Conservation (phyloP, 2,329 filamentous ascomycete species). For the Blumeriella jaapii region DNA sequence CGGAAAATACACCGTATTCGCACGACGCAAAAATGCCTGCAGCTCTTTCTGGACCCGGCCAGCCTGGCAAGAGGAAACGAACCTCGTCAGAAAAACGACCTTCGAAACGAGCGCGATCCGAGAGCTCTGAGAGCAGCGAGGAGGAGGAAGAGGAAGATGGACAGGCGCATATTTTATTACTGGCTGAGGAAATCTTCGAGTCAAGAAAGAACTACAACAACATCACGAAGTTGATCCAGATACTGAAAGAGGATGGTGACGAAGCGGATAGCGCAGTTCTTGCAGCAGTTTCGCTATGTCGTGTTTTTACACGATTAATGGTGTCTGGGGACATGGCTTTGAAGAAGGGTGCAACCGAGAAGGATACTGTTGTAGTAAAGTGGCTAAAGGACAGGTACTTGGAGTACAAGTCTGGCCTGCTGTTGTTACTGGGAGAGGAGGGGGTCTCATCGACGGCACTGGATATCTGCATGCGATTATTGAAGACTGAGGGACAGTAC, state of each 20-base stretch:
- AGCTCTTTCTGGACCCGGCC: constrained; percentile 9
- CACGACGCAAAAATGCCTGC: constrained; percentile 20
- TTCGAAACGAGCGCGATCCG: constrained; percentile 33
- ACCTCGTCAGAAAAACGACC: constrained; percentile 36
- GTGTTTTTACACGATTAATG: constrained; percentile 74
- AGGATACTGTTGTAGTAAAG: constrained; percentile 59
- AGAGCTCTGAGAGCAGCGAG: constrained; percentile 26
- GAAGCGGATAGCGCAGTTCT: constrained; percentile 48
- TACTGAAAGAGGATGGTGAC: constrained; percentile 38
- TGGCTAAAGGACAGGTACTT: constrained; percentile 69
- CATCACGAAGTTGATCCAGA: constrained; percentile 59
- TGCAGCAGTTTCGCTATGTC: constrained; percentile 70
- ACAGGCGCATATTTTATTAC: constrained; percentile 55
- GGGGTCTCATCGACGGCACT: constrained; percentile 61
- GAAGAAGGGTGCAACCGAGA: constrained; percentile 54
- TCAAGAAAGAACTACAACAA: constrained; percentile 90
- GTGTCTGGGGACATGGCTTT: constrained; percentile 59
- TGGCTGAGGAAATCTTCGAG: constrained; percentile 73
- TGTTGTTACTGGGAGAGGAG: constrained; percentile 47
- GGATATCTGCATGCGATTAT: constrained; percentile 68
- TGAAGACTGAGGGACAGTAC: constrained; percentile 66
- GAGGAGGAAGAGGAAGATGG: constrained; percentile 36
- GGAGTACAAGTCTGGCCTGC: constrained; percentile 56
- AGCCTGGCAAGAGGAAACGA: constrained; percentile 35
- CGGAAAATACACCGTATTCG: no score